A percentile compares a stretch with the other conserved stretches of the same genome.
Conservation (phyloP, 176 grass and related monocot genomes). For the Lolium rigidum region DNA sequence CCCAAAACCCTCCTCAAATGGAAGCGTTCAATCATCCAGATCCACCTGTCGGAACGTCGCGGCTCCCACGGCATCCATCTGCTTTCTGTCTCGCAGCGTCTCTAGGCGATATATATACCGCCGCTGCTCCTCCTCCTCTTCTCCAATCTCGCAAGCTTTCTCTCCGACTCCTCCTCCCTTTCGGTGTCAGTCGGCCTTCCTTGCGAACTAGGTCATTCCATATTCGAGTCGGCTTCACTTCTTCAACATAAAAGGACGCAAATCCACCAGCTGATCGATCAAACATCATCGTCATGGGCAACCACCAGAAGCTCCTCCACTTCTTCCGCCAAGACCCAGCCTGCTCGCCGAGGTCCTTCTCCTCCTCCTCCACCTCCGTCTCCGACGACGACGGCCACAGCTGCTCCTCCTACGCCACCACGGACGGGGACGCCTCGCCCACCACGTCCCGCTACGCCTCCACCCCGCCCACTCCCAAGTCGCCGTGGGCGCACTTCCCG, state of each 20-base stretch:
- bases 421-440: conserved; percentile 37
- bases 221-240: neutral
- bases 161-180: neutral
- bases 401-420: conserved; percentile 29
- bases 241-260: neutral
- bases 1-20: neutral
- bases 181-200: neutral
- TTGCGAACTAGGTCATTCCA: no score
- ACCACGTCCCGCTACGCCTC: conserved; percentile 44
- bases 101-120: conserved; percentile 30
- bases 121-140: neutral
- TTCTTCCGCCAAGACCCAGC: conserved; percentile 43
- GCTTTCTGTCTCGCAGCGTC: neutral
- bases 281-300: conserved; percentile 27
- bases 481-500: conserved; percentile 43
- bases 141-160: conserved; percentile 41
- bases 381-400: conserved; percentile 45
- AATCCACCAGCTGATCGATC: neutral
- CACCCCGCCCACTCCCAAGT: conserved; percentile 45
- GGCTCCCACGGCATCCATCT: neutral
- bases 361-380: conserved; percentile 33
- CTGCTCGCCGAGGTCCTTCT: conserved; percentile 29
- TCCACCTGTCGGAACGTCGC: conserved; percentile 15
- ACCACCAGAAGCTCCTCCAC: conserved; percentile 44
- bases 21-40: neutral